Base-by-base conservation (phyloP, 2,329 filamentous ascomycete genomes). In the Pseudogymnoascus sp. region DNA sequence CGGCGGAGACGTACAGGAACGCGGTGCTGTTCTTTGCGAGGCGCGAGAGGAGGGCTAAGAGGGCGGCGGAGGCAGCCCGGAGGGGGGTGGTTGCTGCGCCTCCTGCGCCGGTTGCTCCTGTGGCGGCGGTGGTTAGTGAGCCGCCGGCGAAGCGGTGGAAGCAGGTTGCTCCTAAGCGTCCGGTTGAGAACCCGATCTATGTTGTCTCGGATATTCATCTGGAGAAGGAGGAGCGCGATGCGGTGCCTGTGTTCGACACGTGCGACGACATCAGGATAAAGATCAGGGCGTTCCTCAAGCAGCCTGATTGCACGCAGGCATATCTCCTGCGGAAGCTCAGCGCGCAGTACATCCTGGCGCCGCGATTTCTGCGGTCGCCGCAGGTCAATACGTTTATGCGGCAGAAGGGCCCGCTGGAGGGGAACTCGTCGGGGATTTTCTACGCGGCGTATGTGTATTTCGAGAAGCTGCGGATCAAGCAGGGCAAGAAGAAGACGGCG, bases 381-480 rank as follows among this genome's bases (percentile, higher is more conserved):
- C 75, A 79, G 61, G 73, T 85, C 16, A 74, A 73, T 33, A 72
- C 75, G 38, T 86, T 85, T 65, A 74, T 82, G 58, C 68, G 67
- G 5, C 80, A 80, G 66, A 80, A 77, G 61, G 82, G 81, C 0
- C 62, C 75, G 0, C 72, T 71, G 8, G 73, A 74, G 2, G 82
- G 83, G 4, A 80, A 80, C 60, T 79, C 76, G 2, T 79, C 73
- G 59, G 65, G 66, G 7, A 72, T 79, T 1, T 86, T 78, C 67
- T 85, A 86, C 65, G 77, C 76, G 2, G 75, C 74, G 0, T 86
- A 85, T 67, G 76, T 83, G 18, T 84, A 79, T 69, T 86, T 86
- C 66, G 82, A 86, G 72, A 86, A 85, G 73, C 64, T 80, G 65
- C 72, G 82, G 14, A 70, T 85, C 60, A 75, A 75, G 66, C 74